Conservation (phyloP, 257 asterid species). For the Asclepias syriaca region DNA sequence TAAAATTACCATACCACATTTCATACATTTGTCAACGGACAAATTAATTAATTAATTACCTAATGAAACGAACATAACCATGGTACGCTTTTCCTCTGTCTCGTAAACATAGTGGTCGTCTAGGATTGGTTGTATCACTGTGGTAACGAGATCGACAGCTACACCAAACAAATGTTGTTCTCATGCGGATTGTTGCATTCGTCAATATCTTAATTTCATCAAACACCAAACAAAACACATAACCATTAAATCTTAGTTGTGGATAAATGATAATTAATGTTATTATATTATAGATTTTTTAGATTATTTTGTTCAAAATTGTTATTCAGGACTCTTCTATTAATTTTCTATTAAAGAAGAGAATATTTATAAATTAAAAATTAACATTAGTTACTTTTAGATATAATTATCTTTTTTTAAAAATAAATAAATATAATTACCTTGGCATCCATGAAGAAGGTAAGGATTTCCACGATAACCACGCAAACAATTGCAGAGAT, state of each 20-base stretch:
- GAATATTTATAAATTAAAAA: too few species aligned
- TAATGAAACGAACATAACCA: slow-evolving; percentile 14
- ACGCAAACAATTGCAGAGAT: slow-evolving; percentile 20
- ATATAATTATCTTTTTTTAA: too few species aligned
- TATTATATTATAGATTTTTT: too few species aligned
- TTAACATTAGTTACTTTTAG: too few species aligned
- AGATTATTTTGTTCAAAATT: too few species aligned
- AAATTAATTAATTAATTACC: slow-evolving; percentile 13
- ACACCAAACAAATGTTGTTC: slow-evolving; percentile 25
- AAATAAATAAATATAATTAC: slow-evolving; percentile 7
- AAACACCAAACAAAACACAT: not conserved
- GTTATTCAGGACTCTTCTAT: too few species aligned
- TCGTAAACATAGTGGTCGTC: not conserved
- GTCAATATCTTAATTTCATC: slow-evolving; percentile 19
- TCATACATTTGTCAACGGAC: too few species aligned
- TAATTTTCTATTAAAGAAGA: too few species aligned
- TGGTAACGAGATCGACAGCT: not conserved
- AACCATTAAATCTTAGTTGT: not conserved
- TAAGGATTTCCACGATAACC: slow-evolving; percentile 42
- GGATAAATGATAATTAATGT: too few species aligned
- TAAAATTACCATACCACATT: too few species aligned
- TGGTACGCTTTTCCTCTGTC: slow-evolving; percentile 1
- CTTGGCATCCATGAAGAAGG: slow-evolving; percentile 31
- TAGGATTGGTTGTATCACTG: not conserved
- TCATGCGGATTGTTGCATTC: slow-evolving; percentile 18